Base-by-base conservation (phyloP, 2,329 filamentous ascomycete species). In the Diaporthe aspalathi region DNA sequence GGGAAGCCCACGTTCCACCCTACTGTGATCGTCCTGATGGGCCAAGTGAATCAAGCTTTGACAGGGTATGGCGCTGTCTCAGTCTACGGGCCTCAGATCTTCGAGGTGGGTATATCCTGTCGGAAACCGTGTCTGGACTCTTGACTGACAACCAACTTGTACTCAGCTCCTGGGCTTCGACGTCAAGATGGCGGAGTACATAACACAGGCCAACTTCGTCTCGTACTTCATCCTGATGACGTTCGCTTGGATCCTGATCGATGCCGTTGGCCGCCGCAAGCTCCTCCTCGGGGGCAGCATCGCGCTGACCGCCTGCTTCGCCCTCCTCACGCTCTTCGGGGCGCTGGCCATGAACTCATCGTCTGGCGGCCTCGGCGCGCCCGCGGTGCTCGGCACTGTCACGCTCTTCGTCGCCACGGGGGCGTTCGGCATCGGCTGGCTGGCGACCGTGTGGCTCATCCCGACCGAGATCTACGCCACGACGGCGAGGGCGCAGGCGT, bases 41-140 rank as follows among this genome's bases (percentile, higher is more conserved):
- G 88, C 1, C 88, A 91, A 77, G 78, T 90, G 74, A 90, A 90
- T 74, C 89, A 91, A 77, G 87, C 86, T 1, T 78, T 89, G 65
- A 88, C 86, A 0, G 86, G 86, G 11, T 89, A 89, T 68, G 87
- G 87, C 3, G 89, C 89, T 0, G 87, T 91, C 3, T 88, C 85
- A 22, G 88, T 91, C 3, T 91, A 91, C 71, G 89, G 89, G 0
- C 88, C 88, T 2, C 89, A 91, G 74, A 90, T 91, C 67, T 91
- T 91, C 77, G 84, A 73, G 50, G 71, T 71, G 40, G 56, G 71
- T 24, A 22, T 5, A 3, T 20, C 20, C 47, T 6, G 1, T 17
- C 5, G 45, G 22, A 1, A 16, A 12, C 6, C 17, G 14, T n/a
- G 38, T 6, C 11, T 29, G 57, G 8, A 3, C 1, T 27, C 16